phyloP scores from a whole-genome alignment of 2,329 filamentous ascomycete genomes.

The Dothistroma pini region DNA sequence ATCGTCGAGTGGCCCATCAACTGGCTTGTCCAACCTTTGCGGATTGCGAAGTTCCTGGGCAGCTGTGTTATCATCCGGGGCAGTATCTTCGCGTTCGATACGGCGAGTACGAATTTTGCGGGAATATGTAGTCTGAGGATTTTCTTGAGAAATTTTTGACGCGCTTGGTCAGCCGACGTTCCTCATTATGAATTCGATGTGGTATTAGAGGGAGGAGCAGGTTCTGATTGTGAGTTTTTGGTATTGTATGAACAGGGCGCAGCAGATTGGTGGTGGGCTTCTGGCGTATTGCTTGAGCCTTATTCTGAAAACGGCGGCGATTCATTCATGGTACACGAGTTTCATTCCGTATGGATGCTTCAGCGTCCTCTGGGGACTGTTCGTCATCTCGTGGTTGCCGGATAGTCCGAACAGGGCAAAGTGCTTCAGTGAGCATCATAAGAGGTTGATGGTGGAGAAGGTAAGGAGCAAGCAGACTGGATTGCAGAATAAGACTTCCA shows the following conservation, averaged over 20 bases:
- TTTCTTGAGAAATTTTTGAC: constrained; percentile 67
- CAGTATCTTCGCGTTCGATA: constrained; percentile 56
- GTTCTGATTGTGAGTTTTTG: constrained; percentile 64
- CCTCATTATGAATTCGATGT: constrained; percentile 63
- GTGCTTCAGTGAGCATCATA: constrained; percentile 60
- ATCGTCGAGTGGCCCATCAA: constrained; percentile 70
- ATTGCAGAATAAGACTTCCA: constrained; percentile 49
- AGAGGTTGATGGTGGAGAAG: constrained; percentile 52
- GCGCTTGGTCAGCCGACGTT: constrained; percentile 66
- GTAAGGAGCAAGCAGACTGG: constrained; percentile 47
- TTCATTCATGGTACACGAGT: constrained; percentile 60
- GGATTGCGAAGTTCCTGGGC: constrained; percentile 59
- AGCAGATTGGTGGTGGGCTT: constrained; percentile 69
- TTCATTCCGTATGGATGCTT: constrained; percentile 64
- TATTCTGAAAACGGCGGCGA: constrained; percentile 24
- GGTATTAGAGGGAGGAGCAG: constrained; percentile 69
- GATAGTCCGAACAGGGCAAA: constrained; percentile 69
- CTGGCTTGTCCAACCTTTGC: constrained; percentile 58
- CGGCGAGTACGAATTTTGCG: constrained; percentile 58
- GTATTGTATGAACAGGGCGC: constrained; percentile 45
- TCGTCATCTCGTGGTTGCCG: constrained; percentile 62
- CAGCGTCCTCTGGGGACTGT: constrained; percentile 61
- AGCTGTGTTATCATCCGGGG: constrained; percentile 65
- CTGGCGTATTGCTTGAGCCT: constrained; percentile 54
- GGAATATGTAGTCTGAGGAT: constrained; percentile 60